Conservation (phyloP, 352 stramenopile species). For the Pythium scleroteichum region DNA sequence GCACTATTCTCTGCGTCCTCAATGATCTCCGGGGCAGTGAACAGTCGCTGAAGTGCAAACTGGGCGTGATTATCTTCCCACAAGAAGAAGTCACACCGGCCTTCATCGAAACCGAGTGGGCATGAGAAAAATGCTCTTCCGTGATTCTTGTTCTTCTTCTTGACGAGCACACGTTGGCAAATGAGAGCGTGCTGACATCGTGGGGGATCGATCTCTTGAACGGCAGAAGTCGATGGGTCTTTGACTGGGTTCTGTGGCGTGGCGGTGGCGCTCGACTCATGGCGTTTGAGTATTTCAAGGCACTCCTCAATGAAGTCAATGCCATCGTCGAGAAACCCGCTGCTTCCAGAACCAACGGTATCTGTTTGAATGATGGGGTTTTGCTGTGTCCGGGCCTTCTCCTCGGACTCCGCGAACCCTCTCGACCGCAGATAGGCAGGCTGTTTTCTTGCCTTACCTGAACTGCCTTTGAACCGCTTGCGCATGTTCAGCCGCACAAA, state of each 20-base stretch:
- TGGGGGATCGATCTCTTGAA: conserved; percentile 27
- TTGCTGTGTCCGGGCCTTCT: conserved; percentile 23
- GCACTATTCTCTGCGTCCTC: conserved; percentile 7
- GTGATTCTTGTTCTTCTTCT: conserved; percentile 88
- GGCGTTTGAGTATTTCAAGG: conserved; percentile 42
- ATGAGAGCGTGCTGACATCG: conserved; percentile 68
- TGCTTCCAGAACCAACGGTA: neutral
- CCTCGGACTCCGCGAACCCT: conserved; percentile 17
- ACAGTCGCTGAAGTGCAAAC: conserved; percentile 60
- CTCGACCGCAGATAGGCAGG: conserved; percentile 62
- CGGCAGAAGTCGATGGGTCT: neutral
- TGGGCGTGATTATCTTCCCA: conserved; percentile 81
- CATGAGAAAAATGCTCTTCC: conserved; percentile 74
- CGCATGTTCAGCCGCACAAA: conserved; percentile 83
- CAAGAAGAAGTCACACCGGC: conserved; percentile 81
- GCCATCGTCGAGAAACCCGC: conserved; percentile 47
- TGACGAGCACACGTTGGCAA: conserved; percentile 64
- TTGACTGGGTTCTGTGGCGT: neutral
- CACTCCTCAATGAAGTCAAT: conserved; percentile 84
- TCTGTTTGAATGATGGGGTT: conserved; percentile 29
- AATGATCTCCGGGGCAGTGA: conserved; percentile 16
- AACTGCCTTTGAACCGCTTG: conserved; percentile 69
- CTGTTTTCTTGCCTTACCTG: conserved; percentile 63
- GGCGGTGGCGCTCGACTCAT: neutral
- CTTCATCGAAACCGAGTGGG: conserved; percentile 69